Evolutionary conservation across 306 rosid species (phyloP).

Genomic region (Cajanus cajan): DNA sequence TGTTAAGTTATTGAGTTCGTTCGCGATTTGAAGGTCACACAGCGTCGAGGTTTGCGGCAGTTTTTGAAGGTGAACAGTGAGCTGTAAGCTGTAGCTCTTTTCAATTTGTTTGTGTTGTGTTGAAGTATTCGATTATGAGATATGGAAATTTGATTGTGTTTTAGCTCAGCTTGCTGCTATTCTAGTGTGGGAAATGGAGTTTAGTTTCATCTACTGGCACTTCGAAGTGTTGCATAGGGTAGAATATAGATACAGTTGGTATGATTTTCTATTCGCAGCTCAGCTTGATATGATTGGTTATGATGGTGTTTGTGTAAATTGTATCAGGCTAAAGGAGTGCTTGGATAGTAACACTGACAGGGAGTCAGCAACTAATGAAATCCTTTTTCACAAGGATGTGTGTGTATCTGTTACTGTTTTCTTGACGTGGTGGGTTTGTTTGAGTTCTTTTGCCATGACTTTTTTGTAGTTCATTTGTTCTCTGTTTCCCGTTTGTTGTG

Average conservation of each 20-base stretch:
- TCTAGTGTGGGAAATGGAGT: neutral
- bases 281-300: neutral
- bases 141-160: neutral
- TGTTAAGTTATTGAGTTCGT: constrained; percentile 21
- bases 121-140: neutral
- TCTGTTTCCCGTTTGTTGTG: neutral
- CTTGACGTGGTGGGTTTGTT: neutral
- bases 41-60: neutral
- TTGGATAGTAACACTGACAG: neutral
- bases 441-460: neutral
- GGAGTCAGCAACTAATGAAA: neutral
- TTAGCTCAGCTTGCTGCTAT: neutral
- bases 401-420: neutral
- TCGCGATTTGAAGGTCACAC: constrained; percentile 24
- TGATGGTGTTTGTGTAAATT: neutral
- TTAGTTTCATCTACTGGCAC: neutral
- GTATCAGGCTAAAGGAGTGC: neutral
- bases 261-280: neutral
- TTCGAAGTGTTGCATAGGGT: neutral
- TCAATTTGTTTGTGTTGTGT: neutral
- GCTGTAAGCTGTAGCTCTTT: neutral
- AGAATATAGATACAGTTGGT: neutral
- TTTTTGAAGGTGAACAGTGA: neutral
- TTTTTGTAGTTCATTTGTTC: neutral
- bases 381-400: neutral